A percentile compares a stretch with the other conserved stretches of the same genome.
Conservation (phyloP, 2,329 filamentous ascomycete species). For the Pyricularia grisea region DNA sequence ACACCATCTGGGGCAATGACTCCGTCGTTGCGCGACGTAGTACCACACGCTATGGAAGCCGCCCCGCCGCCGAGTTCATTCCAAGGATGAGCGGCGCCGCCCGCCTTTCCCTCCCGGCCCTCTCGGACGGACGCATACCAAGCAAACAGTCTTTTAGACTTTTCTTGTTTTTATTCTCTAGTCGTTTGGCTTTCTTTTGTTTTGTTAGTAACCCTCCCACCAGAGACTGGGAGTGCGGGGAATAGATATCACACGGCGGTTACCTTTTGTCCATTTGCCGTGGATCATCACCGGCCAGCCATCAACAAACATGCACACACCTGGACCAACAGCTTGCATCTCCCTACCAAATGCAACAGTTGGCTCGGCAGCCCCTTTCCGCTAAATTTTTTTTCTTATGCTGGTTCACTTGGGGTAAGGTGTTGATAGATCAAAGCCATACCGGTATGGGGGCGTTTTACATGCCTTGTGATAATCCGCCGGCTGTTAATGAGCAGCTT, state of each 20-base stretch:
- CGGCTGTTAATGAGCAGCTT: too few relatives aligned
- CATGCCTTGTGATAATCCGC: not conserved
- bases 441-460: not conserved
- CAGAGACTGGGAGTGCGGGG: not conserved
- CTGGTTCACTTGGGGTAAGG: not conserved
- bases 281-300: not conserved
- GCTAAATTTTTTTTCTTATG: not conserved
- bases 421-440: not conserved
- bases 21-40: conserved; percentile 1
- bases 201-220: not conserved
- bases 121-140: not conserved
- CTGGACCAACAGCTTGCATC: not conserved
- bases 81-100: not conserved
- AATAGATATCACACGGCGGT: not conserved
- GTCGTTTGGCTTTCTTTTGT: not conserved
- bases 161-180: not conserved
- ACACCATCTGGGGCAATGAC: not conserved
- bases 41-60: not conserved
- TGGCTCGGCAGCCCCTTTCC: not conserved
- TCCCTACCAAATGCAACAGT: not conserved
- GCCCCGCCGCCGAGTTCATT: not conserved
- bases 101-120: not conserved
- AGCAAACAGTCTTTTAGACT: not conserved
- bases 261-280: not conserved
- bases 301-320: not conserved